Percentiles rank a stretch among this genome's conserved stretches.
phyloP scores from a whole-genome alignment of 352 stramenopile genomes.

The Pythium insidiosum region DNA sequence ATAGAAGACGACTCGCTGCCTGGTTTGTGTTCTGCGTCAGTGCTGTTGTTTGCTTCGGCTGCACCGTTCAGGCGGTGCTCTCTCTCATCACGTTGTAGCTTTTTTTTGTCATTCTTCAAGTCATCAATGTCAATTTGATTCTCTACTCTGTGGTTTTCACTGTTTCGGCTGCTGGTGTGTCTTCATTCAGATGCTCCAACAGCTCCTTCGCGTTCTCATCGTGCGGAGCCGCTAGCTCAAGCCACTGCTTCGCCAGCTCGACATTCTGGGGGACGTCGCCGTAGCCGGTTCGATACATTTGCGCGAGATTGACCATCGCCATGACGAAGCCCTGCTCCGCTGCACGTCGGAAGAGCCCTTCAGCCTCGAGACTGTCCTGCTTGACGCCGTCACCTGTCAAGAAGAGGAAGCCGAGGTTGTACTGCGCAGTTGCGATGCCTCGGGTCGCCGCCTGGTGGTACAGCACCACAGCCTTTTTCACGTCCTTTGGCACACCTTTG shows the following conservation, averaged over 20 bases:
- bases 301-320: slow-evolving; percentile 83
- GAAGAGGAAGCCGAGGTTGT: slow-evolving; percentile 71
- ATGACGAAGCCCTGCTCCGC: slow-evolving; percentile 79
- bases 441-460: slow-evolving; percentile 61
- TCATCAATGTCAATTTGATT: too few relatives aligned
- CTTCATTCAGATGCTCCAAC: slow-evolving; percentile 25
- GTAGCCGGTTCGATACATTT: slow-evolving; percentile 76
- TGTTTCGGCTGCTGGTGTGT: too few relatives aligned
- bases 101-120: too few relatives aligned
- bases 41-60: slow-evolving; percentile 59
- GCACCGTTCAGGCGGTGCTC: slow-evolving; percentile 56
- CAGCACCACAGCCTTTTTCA: slow-evolving; percentile 41
- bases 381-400: slow-evolving; percentile 56
- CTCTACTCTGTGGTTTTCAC: too few relatives aligned
- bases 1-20: slow-evolving; percentile 58
- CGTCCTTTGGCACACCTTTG: slow-evolving; percentile 41
- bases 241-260: slow-evolving; percentile 59
- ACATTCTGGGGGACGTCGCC: slow-evolving; percentile 56
- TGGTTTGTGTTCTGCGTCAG: slow-evolving; percentile 76
- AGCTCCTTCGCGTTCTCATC: slow-evolving; percentile 76
- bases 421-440: slow-evolving; percentile 59
- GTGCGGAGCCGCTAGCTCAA: slow-evolving; percentile 61
- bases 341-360: slow-evolving; percentile 62
- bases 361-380: slow-evolving; percentile 48
- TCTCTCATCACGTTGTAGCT: slow-evolving; percentile 24